These are phyloP conservation scores for Starmerella sirachaensis DNA, from an alignment of 805 yeast genomes.

Conservation along the genomic window DNA sequence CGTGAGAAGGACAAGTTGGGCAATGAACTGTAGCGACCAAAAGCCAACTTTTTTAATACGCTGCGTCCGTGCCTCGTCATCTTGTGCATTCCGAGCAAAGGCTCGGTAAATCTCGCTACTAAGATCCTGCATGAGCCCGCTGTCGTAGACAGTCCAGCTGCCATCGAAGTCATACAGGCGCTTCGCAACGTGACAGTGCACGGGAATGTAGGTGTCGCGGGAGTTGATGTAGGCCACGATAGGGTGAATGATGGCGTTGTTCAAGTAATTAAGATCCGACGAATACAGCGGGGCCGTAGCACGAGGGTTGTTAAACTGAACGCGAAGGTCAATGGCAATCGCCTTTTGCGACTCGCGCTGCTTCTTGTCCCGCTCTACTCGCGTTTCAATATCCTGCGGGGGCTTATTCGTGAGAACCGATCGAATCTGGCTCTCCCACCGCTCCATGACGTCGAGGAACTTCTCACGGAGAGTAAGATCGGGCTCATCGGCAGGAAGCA, in stretches of 20 bases:
- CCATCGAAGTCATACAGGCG: conserved; percentile 78
- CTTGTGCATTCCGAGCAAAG: conserved; percentile 76
- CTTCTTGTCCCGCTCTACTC: conserved; percentile 24
- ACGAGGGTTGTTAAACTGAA: conserved; percentile 71
- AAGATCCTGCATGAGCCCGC: conserved; percentile 79
- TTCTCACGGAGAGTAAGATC: conserved; percentile 34
- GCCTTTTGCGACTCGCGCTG: conserved; percentile 36
- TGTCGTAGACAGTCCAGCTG: conserved; percentile 91
- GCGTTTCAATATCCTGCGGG: conserved; percentile 23
- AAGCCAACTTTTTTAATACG: conserved; percentile 77
- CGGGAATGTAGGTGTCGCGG: conserved; percentile 77
- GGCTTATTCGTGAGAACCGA: conserved; percentile 7
- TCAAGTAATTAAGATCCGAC: conserved; percentile 78
- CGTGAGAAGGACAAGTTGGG: conserved; percentile 74
- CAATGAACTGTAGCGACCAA: conserved; percentile 77
- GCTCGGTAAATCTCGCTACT: conserved; percentile 83
- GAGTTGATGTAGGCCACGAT: conserved; percentile 92
- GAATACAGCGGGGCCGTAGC: conserved; percentile 83
- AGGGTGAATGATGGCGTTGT: conserved; percentile 84
- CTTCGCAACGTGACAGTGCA: conserved; percentile 71
- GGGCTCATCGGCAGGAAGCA: conserved; percentile 55
- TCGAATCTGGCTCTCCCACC: conserved; percentile 29
- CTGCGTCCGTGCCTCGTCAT: conserved; percentile 63
- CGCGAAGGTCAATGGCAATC: conserved; percentile 66
- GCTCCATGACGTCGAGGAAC: conserved; percentile 30